Percentiles rank a stretch among this genome's conserved stretches.
Evolutionary conservation across 2,329 filamentous ascomycete species (phyloP).

Genomic region (Epichloe sibirici): DNA sequence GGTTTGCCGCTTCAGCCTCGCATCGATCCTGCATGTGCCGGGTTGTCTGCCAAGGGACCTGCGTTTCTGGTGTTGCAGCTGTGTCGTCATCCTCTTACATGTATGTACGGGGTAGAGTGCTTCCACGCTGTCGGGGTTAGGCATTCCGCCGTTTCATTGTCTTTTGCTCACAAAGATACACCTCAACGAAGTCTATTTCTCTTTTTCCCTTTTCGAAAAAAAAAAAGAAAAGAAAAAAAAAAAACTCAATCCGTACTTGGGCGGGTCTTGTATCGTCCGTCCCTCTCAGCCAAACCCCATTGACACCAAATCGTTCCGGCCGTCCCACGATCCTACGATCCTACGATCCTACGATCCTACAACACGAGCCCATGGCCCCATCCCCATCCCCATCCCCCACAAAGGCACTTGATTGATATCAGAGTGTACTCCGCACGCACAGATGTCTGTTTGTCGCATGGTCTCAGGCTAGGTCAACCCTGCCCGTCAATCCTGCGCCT

Average conservation of each 20-base stretch:
- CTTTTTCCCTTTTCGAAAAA: too few species aligned
- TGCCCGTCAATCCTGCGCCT: not conserved
- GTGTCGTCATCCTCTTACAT: too few species aligned
- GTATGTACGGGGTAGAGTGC: too few species aligned
- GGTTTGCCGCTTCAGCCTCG: not conserved
- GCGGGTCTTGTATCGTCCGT: not conserved
- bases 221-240: too few species aligned
- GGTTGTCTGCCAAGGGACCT: not conserved
- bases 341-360: not conserved
- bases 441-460: not conserved
- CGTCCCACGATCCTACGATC: not conserved
- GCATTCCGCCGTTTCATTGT: too few species aligned
- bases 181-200: too few species aligned
- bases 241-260: too few species aligned
- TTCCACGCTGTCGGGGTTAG: too few species aligned
- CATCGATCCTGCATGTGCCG: not conserved
- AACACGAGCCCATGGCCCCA: not conserved
- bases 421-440: not conserved
- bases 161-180: too few species aligned
- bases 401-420: not conserved
- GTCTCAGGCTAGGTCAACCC: not conserved
- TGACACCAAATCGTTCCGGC: not conserved
- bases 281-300: not conserved
- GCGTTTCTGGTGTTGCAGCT: not conserved
- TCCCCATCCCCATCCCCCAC: not conserved